Percentiles rank a stretch among this genome's conserved stretches.
Conservation (phyloP, 148 eudicot species). For the Nepenthes mirabilis region DNA sequence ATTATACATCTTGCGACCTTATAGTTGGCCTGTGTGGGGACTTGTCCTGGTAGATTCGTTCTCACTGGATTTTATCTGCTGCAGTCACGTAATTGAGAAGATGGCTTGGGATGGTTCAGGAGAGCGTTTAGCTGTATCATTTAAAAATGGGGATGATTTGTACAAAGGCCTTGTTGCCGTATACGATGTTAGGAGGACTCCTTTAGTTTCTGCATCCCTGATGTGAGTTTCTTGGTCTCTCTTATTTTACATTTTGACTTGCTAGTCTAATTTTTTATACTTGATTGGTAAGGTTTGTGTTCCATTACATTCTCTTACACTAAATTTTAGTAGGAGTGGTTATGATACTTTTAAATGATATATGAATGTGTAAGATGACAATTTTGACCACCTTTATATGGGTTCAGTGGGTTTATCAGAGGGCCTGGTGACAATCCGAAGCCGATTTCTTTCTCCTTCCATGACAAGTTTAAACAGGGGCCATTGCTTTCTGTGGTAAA, state of each 20-base stretch:
- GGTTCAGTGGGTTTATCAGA: conserved; percentile 81
- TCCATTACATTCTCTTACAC: too few relatives aligned
- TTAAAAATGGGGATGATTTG: conserved; percentile 69
- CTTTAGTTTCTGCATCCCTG: conserved; percentile 69
- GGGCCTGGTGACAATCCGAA: conserved; percentile 82
- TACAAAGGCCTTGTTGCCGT: conserved; percentile 86
- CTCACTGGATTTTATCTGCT: conserved; percentile 10
- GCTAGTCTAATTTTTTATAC: not conserved
- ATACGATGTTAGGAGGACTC: conserved; percentile 76
- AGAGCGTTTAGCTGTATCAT: conserved; percentile 83
- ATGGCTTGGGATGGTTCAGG: conserved; percentile 99
- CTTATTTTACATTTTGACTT: not conserved
- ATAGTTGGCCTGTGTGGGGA: not conserved
- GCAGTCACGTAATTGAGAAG: conserved; percentile 73
- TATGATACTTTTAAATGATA: not conserved
- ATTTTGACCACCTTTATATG: conserved; percentile 6
- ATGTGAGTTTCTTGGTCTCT: conserved; percentile 40
- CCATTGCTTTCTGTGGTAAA: conserved; percentile 90
- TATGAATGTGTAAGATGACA: not conserved
- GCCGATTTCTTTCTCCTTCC: conserved; percentile 76
- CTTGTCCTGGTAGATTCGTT: conserved; percentile 1
- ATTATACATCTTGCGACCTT: not conserved
- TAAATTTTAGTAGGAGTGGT: not conserved
- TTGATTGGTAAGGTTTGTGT: not conserved
- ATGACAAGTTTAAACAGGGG: conserved; percentile 85